Base-by-base conservation (phyloP, 179 eudicot species). In the Spergularia azorica region DNA sequence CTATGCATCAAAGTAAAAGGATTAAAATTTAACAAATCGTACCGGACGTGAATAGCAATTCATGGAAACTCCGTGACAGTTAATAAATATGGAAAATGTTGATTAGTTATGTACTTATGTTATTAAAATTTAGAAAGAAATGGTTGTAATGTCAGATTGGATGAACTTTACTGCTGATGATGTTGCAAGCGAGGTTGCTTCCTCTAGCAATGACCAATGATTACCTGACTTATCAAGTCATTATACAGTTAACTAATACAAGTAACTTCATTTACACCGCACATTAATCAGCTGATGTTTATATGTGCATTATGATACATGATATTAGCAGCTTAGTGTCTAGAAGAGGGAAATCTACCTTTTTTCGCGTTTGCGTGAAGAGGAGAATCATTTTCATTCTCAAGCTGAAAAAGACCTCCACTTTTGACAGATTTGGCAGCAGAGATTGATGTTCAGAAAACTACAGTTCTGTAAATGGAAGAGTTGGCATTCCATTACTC, bases 261-360 rank as follows among this genome's bases (percentile, higher is more conserved):
- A 72, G 73, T 79, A 73, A 56, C 77, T 79, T 65, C 52, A 73
- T 57, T 26, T 73, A 71, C 48, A 70, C 71, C 63, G 32, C 73
- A 70, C 76, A 54, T 21, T 67, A 52, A 51, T 61, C 3, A 39
- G 54, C 14, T 18, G 58, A 72, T 16, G 6, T 58, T 64, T 12
- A 21, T 41, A 72, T 60, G 41, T 59, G 52, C 32, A 59, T 41
- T 17, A 72, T 72, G 21, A 36, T 38, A 48, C 48, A 51, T 70
- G 60, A 70, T 60, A 51, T 70, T 70, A 52, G 17, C 57, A 51
- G 46, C 60, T 36, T 56, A 10, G 57, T 70, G 20, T 70, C 61
- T 26, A 70, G 60, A 69, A 69, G 18, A n/a, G 15, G 20, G 26
- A 51, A 21, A 39, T 12, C 16, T 73, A 63, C 48, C 48, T 61